A percentile compares a stretch with the other conserved stretches of the same genome.
Evolutionary conservation across 495 filamentous ascomycete genomes (phyloP).

Genomic region (Polyplosphaeria fusca): DNA sequence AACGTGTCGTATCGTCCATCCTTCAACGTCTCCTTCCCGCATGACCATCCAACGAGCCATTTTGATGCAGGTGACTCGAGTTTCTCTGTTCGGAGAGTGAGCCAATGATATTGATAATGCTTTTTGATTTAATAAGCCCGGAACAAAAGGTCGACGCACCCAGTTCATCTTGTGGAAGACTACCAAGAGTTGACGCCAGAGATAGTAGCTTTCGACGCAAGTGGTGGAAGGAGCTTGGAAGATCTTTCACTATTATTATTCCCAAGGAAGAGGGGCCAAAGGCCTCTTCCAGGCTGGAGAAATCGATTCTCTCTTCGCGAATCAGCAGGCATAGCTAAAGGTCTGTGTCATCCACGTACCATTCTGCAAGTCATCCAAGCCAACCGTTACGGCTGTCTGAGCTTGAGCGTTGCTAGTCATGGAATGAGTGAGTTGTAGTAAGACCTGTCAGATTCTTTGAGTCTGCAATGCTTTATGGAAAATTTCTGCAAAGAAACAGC

Average conservation of each 20-base stretch:
- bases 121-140: background rate
- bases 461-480: too few relatives aligned
- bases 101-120: background rate
- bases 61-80: constrained; percentile 62
- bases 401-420: background rate
- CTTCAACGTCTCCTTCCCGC: constrained; percentile 90
- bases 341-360: constrained; percentile 38
- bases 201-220: constrained; percentile 74
- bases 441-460: too few relatives aligned
- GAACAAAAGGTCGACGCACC: constrained; percentile 48
- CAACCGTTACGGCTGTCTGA: constrained; percentile 50
- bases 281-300: constrained; percentile 71
- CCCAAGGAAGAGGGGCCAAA: constrained; percentile 91
- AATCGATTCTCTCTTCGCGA: constrained; percentile 55
- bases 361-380: constrained; percentile 50
- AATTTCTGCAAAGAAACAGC: too few relatives aligned
- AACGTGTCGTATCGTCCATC: constrained; percentile 84
- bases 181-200: constrained; percentile 84
- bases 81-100: constrained; percentile 44
- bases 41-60: constrained; percentile 69
- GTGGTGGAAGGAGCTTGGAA: constrained; percentile 64
- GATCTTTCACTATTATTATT: constrained; percentile 85
- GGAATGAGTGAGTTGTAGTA: too few relatives aligned
- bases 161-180: constrained; percentile 68
- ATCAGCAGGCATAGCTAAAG: background rate